Evolutionary conservation across 495 filamentous ascomycete genomes (phyloP).

Genomic region (Patellaria atrata): DNA sequence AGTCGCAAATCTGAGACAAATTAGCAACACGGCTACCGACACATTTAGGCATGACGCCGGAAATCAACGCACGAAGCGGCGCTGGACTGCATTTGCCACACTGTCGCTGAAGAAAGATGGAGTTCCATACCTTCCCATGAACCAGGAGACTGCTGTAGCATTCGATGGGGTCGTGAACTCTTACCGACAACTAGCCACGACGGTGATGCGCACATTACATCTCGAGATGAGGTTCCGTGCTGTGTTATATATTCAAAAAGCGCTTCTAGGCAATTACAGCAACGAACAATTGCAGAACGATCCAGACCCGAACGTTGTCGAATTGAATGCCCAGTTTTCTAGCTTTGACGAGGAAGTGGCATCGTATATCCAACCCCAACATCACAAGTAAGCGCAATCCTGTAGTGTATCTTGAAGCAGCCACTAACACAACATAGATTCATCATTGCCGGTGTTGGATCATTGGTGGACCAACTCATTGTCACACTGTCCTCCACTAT

Average conservation of each 20-base stretch:
- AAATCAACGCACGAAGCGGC: conserved; percentile 34
- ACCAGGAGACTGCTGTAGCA: conserved; percentile 63
- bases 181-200: conserved; percentile 60
- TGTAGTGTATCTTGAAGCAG: neutral
- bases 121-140: conserved; percentile 74
- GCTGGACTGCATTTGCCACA: conserved; percentile 64
- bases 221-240: conserved; percentile 74
- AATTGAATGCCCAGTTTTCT: conserved; percentile 66
- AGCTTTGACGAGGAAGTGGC: conserved; percentile 69
- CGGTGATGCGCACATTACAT: conserved; percentile 69
- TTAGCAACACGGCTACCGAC: conserved; percentile 37
- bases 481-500: conserved; percentile 47
- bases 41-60: conserved; percentile 28
- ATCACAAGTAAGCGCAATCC: conserved; percentile 28
- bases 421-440: conserved; percentile 32
- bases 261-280: conserved; percentile 37
- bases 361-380: conserved; percentile 44
- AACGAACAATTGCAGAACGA: conserved; percentile 61
- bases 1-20: conserved; percentile 57
- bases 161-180: conserved; percentile 79
- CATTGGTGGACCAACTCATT: conserved; percentile 56
- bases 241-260: conserved; percentile 36
- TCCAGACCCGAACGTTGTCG: conserved; percentile 62
- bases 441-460: conserved; percentile 55
- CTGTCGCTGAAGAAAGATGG: conserved; percentile 43